These are phyloP conservation scores for Penicillium brasilianum DNA, from an alignment of 2,329 filamentous ascomycete genomes.

Conservation along the genomic window DNA sequence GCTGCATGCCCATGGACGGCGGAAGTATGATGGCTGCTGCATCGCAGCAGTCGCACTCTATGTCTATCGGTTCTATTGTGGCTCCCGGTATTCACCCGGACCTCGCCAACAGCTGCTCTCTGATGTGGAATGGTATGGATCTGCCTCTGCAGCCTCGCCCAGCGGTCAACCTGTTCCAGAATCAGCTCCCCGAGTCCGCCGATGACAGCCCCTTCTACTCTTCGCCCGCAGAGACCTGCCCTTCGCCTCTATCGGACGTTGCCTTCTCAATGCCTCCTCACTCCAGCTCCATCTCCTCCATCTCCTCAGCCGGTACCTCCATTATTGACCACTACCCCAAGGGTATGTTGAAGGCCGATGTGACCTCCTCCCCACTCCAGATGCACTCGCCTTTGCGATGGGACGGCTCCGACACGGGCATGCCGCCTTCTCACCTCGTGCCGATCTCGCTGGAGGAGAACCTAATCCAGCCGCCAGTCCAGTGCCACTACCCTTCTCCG, in stretches of 20 bases:
- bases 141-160: slow-evolving; percentile 38
- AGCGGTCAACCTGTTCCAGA: slow-evolving; percentile 35
- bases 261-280: slow-evolving; percentile 40
- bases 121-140: slow-evolving; percentile 46
- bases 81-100: slow-evolving; percentile 42
- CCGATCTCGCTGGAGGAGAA: slow-evolving; percentile 42
- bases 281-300: slow-evolving; percentile 38
- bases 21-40: slow-evolving; percentile 33
- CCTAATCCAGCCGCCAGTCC: slow-evolving; percentile 41
- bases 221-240: slow-evolving; percentile 49
- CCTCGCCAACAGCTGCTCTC: slow-evolving; percentile 37
- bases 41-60: slow-evolving; percentile 39
- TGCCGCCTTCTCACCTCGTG: slow-evolving; percentile 41
- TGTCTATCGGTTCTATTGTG: slow-evolving; percentile 45
- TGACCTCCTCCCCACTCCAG: slow-evolving; percentile 42
- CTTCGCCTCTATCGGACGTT: slow-evolving; percentile 49
- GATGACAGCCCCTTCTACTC: slow-evolving; percentile 51
- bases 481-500: slow-evolving; percentile 34
- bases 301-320: slow-evolving; percentile 42
- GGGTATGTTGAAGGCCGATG: slow-evolving; percentile 37
- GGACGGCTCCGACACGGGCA: slow-evolving; percentile 37
- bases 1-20: slow-evolving; percentile 31
- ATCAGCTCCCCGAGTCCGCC: slow-evolving; percentile 43
- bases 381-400: slow-evolving; percentile 42
- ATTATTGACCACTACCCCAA: slow-evolving; percentile 44